Percentiles rank a stretch among this genome's conserved stretches.
phyloP scores from a whole-genome alignment of 352 stramenopile species.

The Pythium coloratum region DNA sequence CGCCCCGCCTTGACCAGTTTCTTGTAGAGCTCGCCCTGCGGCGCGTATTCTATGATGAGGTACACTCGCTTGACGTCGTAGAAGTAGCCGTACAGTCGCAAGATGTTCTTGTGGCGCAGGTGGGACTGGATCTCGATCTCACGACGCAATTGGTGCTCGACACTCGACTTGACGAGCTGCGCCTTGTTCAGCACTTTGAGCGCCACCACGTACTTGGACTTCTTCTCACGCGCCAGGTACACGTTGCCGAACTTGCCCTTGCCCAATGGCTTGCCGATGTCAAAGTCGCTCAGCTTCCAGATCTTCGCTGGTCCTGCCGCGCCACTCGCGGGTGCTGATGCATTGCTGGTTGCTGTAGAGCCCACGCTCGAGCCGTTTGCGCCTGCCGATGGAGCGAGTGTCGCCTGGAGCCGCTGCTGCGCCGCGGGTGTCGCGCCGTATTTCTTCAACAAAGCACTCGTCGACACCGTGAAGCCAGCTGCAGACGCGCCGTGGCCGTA shows the following conservation, averaged over 20 bases:
- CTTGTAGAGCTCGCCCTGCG: conserved; percentile 98
- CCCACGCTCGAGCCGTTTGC: conserved; percentile 16
- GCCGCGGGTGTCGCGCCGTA: conserved; percentile 22
- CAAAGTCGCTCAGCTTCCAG: conserved; percentile 98
- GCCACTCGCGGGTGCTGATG: background rate
- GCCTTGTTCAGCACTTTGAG: conserved; percentile 99
- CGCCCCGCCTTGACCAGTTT: conserved; percentile 88
- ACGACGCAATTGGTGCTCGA: conserved; percentile 98
- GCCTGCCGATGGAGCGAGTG: conserved; percentile 4
- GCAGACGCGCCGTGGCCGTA: conserved; percentile 4
- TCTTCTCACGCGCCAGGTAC: conserved; percentile 97
- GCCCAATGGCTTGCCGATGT: conserved; percentile 98
- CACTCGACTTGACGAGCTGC: conserved; percentile 96
- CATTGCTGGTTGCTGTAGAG: background rate
- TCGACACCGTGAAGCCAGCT: conserved; percentile 5
- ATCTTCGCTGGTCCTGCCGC: conserved; percentile 34
- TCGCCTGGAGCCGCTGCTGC: conserved; percentile 5
- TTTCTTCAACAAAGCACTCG: conserved; percentile 33
- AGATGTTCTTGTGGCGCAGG: conserved; percentile 96
- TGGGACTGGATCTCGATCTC: conserved; percentile 99
- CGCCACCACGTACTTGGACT: conserved; percentile 98
- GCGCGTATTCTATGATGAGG: conserved; percentile 99
- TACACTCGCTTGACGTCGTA: conserved; percentile 99
- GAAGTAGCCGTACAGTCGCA: conserved; percentile 98
- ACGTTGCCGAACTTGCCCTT: conserved; percentile 99